Evolutionary conservation across 768 basidiomycete species (phyloP).

Genomic region (Phaffia australis): DNA sequence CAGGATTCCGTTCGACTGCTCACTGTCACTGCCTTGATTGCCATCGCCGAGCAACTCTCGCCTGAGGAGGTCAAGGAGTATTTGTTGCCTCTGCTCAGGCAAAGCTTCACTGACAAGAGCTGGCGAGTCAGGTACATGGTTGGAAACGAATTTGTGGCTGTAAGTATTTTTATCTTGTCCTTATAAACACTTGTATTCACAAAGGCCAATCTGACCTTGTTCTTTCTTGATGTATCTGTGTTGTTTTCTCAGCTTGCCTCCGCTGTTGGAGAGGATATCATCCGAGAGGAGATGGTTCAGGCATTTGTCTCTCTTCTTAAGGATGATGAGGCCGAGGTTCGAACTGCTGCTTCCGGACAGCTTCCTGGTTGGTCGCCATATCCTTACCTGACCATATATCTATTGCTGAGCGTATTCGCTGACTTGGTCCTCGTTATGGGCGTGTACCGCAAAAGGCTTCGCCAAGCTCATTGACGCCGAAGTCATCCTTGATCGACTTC

Average conservation of each 20-base stretch:
- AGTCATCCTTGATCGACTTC: slow-evolving; percentile 78
- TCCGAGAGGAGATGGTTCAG: slow-evolving; percentile 82
- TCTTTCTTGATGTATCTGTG: not conserved
- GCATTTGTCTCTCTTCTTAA: slow-evolving; percentile 90
- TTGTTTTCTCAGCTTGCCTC: slow-evolving; percentile 59
- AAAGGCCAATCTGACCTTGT: not conserved
- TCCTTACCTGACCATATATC: not conserved
- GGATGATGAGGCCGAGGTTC: slow-evolving; percentile 97
- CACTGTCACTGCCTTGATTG: slow-evolving; percentile 91
- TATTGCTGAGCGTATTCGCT: not conserved
- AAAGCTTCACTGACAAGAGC: slow-evolving; percentile 85
- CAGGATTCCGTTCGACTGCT: slow-evolving; percentile 94
- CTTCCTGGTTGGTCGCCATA: slow-evolving; percentile 62
- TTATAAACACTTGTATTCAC: not conserved
- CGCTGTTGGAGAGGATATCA: slow-evolving; percentile 76
- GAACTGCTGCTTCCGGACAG: slow-evolving; percentile 89
- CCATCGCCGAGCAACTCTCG: slow-evolving; percentile 70
- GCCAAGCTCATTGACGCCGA: slow-evolving; percentile 87
- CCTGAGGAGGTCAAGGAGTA: slow-evolving; percentile 87
- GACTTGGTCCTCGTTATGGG: not conserved
- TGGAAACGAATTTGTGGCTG: slow-evolving; percentile 92
- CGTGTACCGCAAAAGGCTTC: slow-evolving; percentile 53
- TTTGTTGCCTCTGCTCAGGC: slow-evolving; percentile 72
- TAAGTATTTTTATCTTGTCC: slow-evolving; percentile 34
- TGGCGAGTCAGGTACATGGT: slow-evolving; percentile 99